These are phyloP conservation scores for Malus hybrid DNA, from an alignment of 331 rosid genomes.

Conservation along the genomic window DNA sequence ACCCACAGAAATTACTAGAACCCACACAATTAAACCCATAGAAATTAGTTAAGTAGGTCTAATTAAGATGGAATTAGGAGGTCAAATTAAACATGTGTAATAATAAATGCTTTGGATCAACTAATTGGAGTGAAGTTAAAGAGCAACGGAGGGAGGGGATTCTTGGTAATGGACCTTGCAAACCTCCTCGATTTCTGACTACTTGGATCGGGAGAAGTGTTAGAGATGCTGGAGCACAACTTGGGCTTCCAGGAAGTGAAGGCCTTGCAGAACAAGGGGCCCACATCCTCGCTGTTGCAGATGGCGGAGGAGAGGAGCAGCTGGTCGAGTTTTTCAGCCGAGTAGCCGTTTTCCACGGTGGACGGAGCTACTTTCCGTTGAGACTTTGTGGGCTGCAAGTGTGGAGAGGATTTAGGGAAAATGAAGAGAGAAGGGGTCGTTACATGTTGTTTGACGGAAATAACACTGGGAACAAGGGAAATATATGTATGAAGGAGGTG, in stretches of 20 bases:
- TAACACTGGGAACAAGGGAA: neutral
- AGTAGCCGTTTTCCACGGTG: constrained; percentile 45
- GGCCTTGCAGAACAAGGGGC: constrained; percentile 77
- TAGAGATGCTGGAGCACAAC: constrained; percentile 75
- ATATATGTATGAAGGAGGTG: neutral
- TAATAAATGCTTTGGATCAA: no score
- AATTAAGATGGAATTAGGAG: no score
- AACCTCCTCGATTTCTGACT: constrained; percentile 90
- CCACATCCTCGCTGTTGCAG: constrained; percentile 87
- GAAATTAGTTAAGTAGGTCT: no score
- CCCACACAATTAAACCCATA: no score
- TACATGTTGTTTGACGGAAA: constrained; percentile 20
- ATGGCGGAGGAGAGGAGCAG: constrained; percentile 79
- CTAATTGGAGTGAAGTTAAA: no score
- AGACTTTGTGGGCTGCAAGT: constrained; percentile 48
- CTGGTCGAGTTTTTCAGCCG: constrained; percentile 76
- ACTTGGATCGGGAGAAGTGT: constrained; percentile 78
- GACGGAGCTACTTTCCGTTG: constrained; percentile 73
- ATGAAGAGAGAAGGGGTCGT: neutral
- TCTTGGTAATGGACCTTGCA: constrained; percentile 98
- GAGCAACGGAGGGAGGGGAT: constrained; percentile 76
- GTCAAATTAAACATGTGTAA: no score
- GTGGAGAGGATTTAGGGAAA: constrained; percentile 45
- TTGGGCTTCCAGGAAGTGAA: constrained; percentile 87
- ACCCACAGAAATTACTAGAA: no score